A percentile compares a stretch with the other conserved stretches of the same genome.
These are phyloP conservation scores for Neurospora sp. DNA, from an alignment of 495 filamentous ascomycete species.

Conservation along the genomic window DNA sequence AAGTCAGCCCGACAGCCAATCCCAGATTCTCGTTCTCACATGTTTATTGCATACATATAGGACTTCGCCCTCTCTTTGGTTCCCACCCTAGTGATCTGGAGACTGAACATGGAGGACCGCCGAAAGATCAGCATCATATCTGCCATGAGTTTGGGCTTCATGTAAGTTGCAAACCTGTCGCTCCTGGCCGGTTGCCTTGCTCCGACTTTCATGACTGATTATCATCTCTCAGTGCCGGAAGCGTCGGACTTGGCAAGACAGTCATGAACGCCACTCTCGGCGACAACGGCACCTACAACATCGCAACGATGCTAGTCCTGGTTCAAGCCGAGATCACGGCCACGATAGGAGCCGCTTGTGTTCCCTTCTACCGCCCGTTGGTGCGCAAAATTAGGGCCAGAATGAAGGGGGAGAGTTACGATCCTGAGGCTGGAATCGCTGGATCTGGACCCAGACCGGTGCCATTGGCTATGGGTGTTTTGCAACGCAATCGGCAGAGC, in stretches of 20 bases:
- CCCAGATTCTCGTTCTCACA: neutral
- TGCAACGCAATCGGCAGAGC: neutral
- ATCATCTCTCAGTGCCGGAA: neutral
- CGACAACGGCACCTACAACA: neutral
- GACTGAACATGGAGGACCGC: neutral
- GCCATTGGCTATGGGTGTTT: neutral
- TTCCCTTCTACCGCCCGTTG: neutral
- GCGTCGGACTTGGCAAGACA: neutral
- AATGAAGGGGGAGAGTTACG: neutral
- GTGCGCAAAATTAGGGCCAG: neutral
- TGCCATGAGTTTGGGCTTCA: neutral
- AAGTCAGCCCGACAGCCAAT: neutral
- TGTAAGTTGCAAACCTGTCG: neutral
- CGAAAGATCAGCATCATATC: neutral
- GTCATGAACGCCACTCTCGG: neutral
- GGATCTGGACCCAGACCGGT: neutral
- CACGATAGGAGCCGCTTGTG: neutral
- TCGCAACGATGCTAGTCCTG: neutral
- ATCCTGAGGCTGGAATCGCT: neutral
- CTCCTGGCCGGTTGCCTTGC: neutral
- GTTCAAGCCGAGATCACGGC: neutral
- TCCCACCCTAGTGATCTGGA: neutral
- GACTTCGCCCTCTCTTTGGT: neutral
- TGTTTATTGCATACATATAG: neutral
- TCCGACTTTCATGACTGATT: neutral